Evolutionary conservation across 352 stramenopile genomes (phyloP), one percentile per base, ranked within the genome.

Genomic region (Pythium vanterpoolii): DNA sequence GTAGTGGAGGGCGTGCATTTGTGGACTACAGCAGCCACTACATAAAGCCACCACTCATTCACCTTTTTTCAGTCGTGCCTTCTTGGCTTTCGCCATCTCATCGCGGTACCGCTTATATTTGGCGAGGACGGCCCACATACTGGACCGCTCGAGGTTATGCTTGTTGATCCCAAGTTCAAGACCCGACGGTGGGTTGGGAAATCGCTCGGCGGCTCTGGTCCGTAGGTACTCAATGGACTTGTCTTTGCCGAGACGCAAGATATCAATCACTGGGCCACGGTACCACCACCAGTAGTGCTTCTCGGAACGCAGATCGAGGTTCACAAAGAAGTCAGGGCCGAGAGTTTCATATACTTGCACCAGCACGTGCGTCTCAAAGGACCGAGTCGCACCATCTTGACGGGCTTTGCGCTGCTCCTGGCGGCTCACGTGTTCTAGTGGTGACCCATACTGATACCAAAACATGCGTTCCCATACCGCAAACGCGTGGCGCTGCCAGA

Each of bases 251-350:
- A 64, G 39, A 0, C 36, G 34, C 27, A 57, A 8, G 7, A 66
- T 44, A 24, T 66, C 47, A 13, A 66, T 31, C 9, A 52, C 38
- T 2, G 59, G 50, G 6, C 14, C n/a, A 2, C 59, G 50, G 28
- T 61, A 61, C 58, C 58, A 65, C 59, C 59, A 66, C 59, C 59
- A 66, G 31, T 56, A 60, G 43, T 40, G 46, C 1, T 4, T 46
- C 43, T 50, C 18, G 16, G 30, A 3, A 5, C 28, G 10, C 7
- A 45, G 21, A 36, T 68, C 60, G 10, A 68, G 46, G 9, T 68
- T 53, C 27, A 68, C 46, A 38, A 68, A 68, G 27, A 68, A 62
- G 19, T 62, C 27, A 2, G 60, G 34, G 0, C 53, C 60, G 5
- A 63, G 11, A 10, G 30, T 18, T 1, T 55, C 13, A 33, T 60